A percentile compares a stretch with the other conserved stretches of the same genome.
Conservation (phyloP, 116 monocot genomes). For the Posidonia oceanica region DNA sequence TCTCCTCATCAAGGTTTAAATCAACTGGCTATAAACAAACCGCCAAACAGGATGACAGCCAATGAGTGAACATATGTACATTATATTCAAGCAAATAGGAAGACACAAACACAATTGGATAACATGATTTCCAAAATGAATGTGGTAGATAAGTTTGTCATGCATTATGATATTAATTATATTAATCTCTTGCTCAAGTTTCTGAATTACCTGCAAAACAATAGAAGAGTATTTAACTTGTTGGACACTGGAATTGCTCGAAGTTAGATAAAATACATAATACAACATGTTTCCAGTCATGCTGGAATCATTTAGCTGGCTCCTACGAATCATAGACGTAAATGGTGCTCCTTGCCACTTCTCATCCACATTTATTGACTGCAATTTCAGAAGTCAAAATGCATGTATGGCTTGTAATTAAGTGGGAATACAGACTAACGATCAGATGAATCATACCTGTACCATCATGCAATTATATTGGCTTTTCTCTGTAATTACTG, state of each 20-base stretch:
- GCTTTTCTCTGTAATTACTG: slow-evolving; percentile 26
- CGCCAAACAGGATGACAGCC: background rate
- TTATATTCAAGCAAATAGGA: too few relatives aligned
- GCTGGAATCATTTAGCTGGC: slow-evolving; percentile 33
- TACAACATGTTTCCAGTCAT: slow-evolving; percentile 42
- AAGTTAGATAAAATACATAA: slow-evolving; percentile 26
- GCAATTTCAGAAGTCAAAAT: slow-evolving; percentile 10
- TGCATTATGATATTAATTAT: background rate
- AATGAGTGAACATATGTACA: too few relatives aligned
- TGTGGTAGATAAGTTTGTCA: background rate
- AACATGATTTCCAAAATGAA: background rate
- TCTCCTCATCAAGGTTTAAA: slow-evolving; percentile 90
- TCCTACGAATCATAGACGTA: slow-evolving; percentile 69
- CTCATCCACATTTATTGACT: slow-evolving; percentile 75
- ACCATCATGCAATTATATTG: slow-evolving; percentile 33
- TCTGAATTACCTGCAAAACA: slow-evolving; percentile 55
- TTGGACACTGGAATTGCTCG: slow-evolving; percentile 39
- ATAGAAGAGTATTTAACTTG: slow-evolving; percentile 65
- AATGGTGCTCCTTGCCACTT: slow-evolving; percentile 91
- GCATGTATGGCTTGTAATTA: background rate
- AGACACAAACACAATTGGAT: background rate
- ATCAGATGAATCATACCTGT: slow-evolving; percentile 28
- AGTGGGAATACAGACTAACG: background rate
- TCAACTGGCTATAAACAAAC: slow-evolving; percentile 59
- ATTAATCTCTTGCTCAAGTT: background rate